Base-by-base conservation (phyloP, 306 rosid genomes). In the Acacia acuminata region DNA sequence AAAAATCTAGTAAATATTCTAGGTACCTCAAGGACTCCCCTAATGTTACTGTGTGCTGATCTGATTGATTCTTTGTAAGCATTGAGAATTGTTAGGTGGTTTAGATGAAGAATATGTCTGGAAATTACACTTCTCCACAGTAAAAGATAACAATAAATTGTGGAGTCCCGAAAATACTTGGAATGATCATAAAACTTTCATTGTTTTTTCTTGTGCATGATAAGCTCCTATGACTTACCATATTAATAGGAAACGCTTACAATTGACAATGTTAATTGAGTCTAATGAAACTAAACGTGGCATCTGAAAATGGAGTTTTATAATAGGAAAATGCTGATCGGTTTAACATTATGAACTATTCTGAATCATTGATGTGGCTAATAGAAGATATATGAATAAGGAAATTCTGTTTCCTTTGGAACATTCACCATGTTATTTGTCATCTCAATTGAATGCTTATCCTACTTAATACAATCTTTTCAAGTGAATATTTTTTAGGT, bases 281-380 rank as follows among this genome's bases (percentile, higher is more conserved):
- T 75, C 53, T 32, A 75, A 61, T 70, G 73, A 64, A 75, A 50
- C 58, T 75, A 75, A 36, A 53, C 8, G 71, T 22, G 71, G 84
- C 84, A 75, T 61, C 34, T 74, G 70, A 69, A 50, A 76, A 40
- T 61, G 79, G 55, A 47, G 40, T 60, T 8, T 10, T 61, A 71
- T 36, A 16, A 24, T 63, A 14, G 71, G 70, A 38, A 79, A 51
- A 51, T 15, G 32, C 77, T 67, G 36, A 47, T 68, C 72, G 22
- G 30, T 45, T 17, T 74, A 15, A 40, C 40, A 63, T 48, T 71
- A 71, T 55, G 4, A 63, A 76, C 66, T 60, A 60, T 60, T 60
- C 66, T 60, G 15, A 3, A 60, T 60, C 30, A n/a, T 24, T 24
- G 67, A 71, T 69, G 50, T 45, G 53, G 56, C 77, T 69, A 69